Conservation (phyloP, 2,329 filamentous ascomycete species). For the Dryadomyces quercus-mongolicae region DNA sequence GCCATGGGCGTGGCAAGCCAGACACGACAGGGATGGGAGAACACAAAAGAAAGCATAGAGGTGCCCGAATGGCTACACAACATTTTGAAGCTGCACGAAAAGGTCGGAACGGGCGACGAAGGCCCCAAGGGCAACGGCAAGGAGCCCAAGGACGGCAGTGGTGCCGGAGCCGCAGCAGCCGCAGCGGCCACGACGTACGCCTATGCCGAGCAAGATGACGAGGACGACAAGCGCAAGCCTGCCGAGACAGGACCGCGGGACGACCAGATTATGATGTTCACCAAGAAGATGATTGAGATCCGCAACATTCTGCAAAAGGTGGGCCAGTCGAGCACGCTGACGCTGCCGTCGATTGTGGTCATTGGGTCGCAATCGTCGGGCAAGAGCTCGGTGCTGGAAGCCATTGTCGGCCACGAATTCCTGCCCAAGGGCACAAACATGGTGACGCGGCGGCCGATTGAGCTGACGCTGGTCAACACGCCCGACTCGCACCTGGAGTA, state of each 20-base stretch:
- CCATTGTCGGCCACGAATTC: constrained; percentile 96
- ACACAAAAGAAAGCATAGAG: constrained; percentile 65
- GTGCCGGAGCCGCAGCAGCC: constrained; percentile 46
- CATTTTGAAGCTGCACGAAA: constrained; percentile 51
- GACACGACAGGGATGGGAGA: constrained; percentile 69
- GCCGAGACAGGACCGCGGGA: constrained; percentile 63
- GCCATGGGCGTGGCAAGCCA: constrained; percentile 67
- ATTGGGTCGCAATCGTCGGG: constrained; percentile 97
- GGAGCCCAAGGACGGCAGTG: constrained; percentile 49
- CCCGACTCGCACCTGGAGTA: constrained; percentile 80
- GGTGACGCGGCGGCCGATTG: constrained; percentile 92
- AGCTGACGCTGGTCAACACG: constrained; percentile 91
- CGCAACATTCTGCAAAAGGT: constrained; percentile 81
- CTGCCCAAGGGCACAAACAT: constrained; percentile 97
- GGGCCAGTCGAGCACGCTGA: constrained; percentile 79
- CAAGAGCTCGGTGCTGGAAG: constrained; percentile 93
- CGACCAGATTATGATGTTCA: constrained; percentile 99
- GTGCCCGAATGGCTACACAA: constrained; percentile 67
- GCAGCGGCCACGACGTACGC: constrained; percentile 69
- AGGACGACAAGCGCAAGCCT: constrained; percentile 18
- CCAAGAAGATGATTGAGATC: constrained; percentile 99
- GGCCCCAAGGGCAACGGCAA: constrained; percentile 27
- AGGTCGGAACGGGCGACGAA: constrained; percentile 35
- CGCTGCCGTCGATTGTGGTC: constrained; percentile 93
- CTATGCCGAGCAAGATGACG: constrained; percentile 52